Evolutionary conservation across 352 stramenopile species (phyloP).

Genomic region (Aphanomyces stellatus): DNA sequence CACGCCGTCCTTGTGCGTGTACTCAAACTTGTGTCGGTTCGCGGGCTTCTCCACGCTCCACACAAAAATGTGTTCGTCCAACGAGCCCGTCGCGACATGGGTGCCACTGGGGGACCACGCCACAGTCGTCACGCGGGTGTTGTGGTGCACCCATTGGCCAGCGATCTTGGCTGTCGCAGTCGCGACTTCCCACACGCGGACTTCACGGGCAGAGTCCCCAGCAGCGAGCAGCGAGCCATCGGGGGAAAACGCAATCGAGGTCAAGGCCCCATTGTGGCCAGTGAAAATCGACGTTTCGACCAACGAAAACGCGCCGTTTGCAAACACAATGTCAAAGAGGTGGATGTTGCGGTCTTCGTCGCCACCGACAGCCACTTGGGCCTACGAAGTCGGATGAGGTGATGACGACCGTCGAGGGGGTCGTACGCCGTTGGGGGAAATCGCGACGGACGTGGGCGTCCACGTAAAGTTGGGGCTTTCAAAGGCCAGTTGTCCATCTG

Average conservation of each 20-base stretch:
- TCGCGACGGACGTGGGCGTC: slow-evolving; percentile 66
- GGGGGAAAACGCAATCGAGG: slow-evolving; percentile 74
- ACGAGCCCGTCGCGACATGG: slow-evolving; percentile 86
- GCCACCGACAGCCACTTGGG: slow-evolving; percentile 57
- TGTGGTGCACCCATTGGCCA: slow-evolving; percentile 95
- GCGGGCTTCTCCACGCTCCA: slow-evolving; percentile 85
- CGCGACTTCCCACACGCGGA: slow-evolving; percentile 84
- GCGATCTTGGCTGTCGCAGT: slow-evolving; percentile 79
- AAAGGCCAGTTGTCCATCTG: slow-evolving; percentile 58
- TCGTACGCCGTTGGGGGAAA: slow-evolving; percentile 59
- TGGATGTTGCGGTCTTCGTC: slow-evolving; percentile 84
- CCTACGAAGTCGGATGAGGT: slow-evolving; percentile 3
- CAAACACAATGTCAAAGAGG: slow-evolving; percentile 56
- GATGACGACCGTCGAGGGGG: not conserved
- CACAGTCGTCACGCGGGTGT: slow-evolving; percentile 88
- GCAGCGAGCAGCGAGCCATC: slow-evolving; percentile 76
- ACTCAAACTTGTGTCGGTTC: slow-evolving; percentile 62
- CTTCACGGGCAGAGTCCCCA: slow-evolving; percentile 81
- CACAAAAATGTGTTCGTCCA: slow-evolving; percentile 95
- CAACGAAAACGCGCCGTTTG: slow-evolving; percentile 38
- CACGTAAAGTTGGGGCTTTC: slow-evolving; percentile 57
- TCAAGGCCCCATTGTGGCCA: slow-evolving; percentile 67
- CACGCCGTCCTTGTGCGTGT: slow-evolving; percentile 75
- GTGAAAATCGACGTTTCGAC: slow-evolving; percentile 54
- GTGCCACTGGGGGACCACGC: slow-evolving; percentile 89